Conservation (phyloP, 2,329 filamentous ascomycete genomes). For the Nemania sp. region DNA sequence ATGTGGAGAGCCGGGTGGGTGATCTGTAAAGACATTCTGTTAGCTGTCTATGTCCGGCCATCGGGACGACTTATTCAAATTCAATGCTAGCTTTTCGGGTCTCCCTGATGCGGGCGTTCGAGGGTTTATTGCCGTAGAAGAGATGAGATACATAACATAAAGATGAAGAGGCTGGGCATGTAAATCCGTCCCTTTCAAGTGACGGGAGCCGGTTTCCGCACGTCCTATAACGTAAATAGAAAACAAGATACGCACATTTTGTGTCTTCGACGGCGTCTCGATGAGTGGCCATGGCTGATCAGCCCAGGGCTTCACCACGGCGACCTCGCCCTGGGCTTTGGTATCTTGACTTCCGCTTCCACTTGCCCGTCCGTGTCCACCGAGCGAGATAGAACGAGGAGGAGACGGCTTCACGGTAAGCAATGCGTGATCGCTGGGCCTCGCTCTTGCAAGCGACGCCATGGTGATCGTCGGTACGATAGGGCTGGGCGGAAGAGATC, state of each 20-base stretch:
- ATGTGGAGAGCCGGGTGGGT: slow-evolving; percentile 47
- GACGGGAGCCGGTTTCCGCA: neutral
- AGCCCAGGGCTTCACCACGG: slow-evolving; percentile 45
- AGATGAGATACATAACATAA: neutral
- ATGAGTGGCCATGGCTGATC: slow-evolving; percentile 50
- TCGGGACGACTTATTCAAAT: neutral
- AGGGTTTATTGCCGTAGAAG: neutral
- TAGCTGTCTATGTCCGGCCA: slow-evolving; percentile 10
- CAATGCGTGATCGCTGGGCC: slow-evolving; percentile 4
- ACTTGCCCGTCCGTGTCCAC: neutral
- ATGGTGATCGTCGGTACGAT: slow-evolving; percentile 14
- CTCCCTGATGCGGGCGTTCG: neutral
- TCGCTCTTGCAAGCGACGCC: slow-evolving; percentile 6
- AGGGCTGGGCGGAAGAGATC: neutral
- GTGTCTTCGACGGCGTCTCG: slow-evolving; percentile 43
- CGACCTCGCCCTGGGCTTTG: slow-evolving; percentile 28
- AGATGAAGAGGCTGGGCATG: neutral
- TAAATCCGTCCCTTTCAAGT: neutral
- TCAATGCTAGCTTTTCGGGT: neutral
- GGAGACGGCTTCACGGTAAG: slow-evolving; percentile 18
- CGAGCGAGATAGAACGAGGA: slow-evolving; percentile 8
- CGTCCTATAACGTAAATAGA: neutral
- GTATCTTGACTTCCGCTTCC: slow-evolving; percentile 2
- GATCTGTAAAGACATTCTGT: slow-evolving; percentile 37
- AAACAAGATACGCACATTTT: slow-evolving; percentile 26